These are phyloP conservation scores for Populus davidiana DNA, from an alignment of 345 rosid genomes.

Conservation along the genomic window DNA sequence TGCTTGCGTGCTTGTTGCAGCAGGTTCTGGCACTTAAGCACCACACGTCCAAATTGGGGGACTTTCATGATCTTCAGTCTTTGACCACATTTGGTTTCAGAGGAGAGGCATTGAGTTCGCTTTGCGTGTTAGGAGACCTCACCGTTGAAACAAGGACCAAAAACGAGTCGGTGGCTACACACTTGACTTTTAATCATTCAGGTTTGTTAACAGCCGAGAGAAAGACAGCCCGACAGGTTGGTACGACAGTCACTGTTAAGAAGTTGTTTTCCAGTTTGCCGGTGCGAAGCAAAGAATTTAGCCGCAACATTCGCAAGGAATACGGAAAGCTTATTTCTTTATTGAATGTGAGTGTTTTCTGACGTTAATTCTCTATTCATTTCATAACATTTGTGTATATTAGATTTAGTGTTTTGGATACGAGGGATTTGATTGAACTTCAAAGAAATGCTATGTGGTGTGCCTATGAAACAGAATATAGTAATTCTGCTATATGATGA, in stretches of 20 bases:
- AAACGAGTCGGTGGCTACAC: slow-evolving; percentile 70
- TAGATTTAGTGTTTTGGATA: background rate
- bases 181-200: slow-evolving; percentile 76
- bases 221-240: slow-evolving; percentile 83
- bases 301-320: slow-evolving; percentile 89
- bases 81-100: slow-evolving; percentile 83
- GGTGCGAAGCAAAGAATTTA: slow-evolving; percentile 89
- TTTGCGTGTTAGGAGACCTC: slow-evolving; percentile 73
- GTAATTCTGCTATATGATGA: background rate
- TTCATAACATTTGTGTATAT: background rate
- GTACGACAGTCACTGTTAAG: slow-evolving; percentile 83
- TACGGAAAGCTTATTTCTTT: slow-evolving; percentile 85
- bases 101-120: slow-evolving; percentile 97
- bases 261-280: slow-evolving; percentile 86
- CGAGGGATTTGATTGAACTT: too few relatives aligned
- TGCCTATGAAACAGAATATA: too few relatives aligned
- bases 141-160: slow-evolving; percentile 77
- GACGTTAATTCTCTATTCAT: background rate
- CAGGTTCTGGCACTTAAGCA: slow-evolving; percentile 89
- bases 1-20: background rate
- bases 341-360: slow-evolving; percentile 56
- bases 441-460: too few relatives aligned
- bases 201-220: slow-evolving; percentile 62
- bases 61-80: slow-evolving; percentile 78
- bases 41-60: slow-evolving; percentile 84